Base-by-base conservation (phyloP, 305 asterid species). In the Andrographis paniculata region DNA sequence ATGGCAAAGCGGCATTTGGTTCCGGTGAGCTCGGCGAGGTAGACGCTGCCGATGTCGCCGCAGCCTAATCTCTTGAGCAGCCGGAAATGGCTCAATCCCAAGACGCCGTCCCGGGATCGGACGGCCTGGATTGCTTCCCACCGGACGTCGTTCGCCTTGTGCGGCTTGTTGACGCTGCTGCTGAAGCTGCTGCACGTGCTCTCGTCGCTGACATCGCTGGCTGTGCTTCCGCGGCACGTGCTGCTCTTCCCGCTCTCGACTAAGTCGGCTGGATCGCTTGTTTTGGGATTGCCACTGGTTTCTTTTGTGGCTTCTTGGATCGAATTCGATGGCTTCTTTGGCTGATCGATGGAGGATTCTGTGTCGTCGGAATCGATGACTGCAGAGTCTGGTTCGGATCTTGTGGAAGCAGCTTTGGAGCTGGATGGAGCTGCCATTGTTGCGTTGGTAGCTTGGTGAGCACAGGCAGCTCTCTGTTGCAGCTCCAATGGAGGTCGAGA, bases 21-120 rank as follows among this genome's bases (percentile, higher is more conserved):
- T 48, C 85, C 92, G 47, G 67, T 62, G 69, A 83, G 58, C 66
- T 83, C 94, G 16, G 94, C 85, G 60, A 83, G 55, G 66, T 80
- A 83, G 40, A 83, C 94, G 47, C 92, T 83, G 52, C 94, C 94
- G 28, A 83, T 83, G 63, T 83, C 94, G 41, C 94, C 94, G 64
- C 87, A 77, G 2, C 94, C 94, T 59, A 83, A 56, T 59, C 87
- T 75, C 61, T 83, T 77, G 58, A 83, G 68, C 55, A 83, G 65
- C 68, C 79, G 75, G 64, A 83, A 83, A 58, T 83, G 94, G 66
- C 71, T 83, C 68, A 83, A 60, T 47, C 92, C 92, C 42, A 83
- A 45, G 17, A 49, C 64, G 10, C 87, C 92, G 12, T 80, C 87
- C 59, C 66, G 67, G 17, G 59, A 42, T 60, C 92, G 72, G 53